phyloP scores from a whole-genome alignment of 257 asterid genomes.

The Solanum chmielewskii region DNA sequence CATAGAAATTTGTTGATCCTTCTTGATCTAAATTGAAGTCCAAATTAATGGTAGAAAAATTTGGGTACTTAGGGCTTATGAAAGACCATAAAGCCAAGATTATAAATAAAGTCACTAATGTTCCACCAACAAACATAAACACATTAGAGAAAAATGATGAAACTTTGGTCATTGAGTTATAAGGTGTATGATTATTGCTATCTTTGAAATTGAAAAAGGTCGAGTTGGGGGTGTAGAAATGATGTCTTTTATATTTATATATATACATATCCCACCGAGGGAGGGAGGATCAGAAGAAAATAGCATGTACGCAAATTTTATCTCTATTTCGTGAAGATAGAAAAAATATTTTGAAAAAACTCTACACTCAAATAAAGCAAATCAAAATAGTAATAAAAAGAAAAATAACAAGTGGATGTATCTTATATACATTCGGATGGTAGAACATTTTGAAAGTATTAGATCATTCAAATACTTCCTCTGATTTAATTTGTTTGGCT shows the following conservation, averaged over 20 bases:
- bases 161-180: conserved; percentile 25
- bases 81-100: conserved; percentile 53
- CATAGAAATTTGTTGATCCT: conserved; percentile 45
- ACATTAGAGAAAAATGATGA: conserved; percentile 24
- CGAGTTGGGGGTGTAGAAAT: not conserved
- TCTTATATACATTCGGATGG: not conserved
- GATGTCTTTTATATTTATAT: not conserved
- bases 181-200: too few species aligned
- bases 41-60: conserved; percentile 9
- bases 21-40: conserved; percentile 25
- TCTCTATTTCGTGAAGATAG: too few species aligned
- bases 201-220: not conserved
- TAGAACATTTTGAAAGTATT: not conserved
- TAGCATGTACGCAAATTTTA: too few species aligned
- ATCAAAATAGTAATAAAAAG: too few species aligned
- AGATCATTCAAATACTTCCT: not conserved
- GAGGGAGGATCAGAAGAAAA: too few species aligned
- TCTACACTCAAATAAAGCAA: not conserved
- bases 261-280: not conserved
- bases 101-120: conserved; percentile 22
- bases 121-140: conserved; percentile 27
- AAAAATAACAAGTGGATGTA: too few species aligned
- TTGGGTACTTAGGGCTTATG: conserved; percentile 3
- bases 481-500: not conserved
- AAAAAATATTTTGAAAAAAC: too few species aligned